Base-by-base conservation (phyloP, 2,329 filamentous ascomycete genomes). In the Talaromyces sp. region DNA sequence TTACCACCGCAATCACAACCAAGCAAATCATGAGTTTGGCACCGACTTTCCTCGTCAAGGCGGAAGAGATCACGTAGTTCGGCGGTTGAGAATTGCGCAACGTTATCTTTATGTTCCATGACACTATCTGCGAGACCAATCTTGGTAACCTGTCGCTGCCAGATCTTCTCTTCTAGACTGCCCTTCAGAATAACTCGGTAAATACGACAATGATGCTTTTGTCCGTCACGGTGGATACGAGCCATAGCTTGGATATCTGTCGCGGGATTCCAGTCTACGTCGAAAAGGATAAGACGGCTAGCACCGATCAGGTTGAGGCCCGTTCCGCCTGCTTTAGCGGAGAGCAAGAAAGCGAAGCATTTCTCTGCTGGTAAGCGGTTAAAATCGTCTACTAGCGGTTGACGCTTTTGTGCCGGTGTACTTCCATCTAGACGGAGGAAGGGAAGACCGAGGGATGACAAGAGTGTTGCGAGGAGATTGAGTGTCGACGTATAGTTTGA, bases 181-280 rank as follows among this genome's bases (percentile, higher is more conserved):
- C 87, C 87, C 52, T 86, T 83, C 3, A 87, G 83, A 11, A 90
- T 66, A 51, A 90, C 77, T 5, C 87, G 79, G 63, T 90, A 90
- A 53, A 90, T 88, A 50, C 82, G 83, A 56, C 86, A 88, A 3
- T 82, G 82, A 10, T 78, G 73, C 66, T 86, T 87, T 66, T 90
- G 87, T 0, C 87, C 87, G 61, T 89, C 86, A 44, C 87, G 81
- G 65, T 90, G 86, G 42, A 90, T 87, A 13, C 87, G 83, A 11
- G 86, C 87, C 86, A 90, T 89, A 7, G 87, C 87, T 67, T 90
- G 87, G 17, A 87, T 74, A 62, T 90, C 87, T 0, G 85, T 88
- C 0, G 86, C 85, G 1, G 87, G 87, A 62, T 90, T 90, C 87
- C 87, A 90, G 70, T 90, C 87, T 8, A 88, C 82, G 61, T 90